Evolutionary conservation across 306 rosid species (phyloP), one percentile per base, ranked within the genome.

Genomic region (Ochetophila trinervis): DNA sequence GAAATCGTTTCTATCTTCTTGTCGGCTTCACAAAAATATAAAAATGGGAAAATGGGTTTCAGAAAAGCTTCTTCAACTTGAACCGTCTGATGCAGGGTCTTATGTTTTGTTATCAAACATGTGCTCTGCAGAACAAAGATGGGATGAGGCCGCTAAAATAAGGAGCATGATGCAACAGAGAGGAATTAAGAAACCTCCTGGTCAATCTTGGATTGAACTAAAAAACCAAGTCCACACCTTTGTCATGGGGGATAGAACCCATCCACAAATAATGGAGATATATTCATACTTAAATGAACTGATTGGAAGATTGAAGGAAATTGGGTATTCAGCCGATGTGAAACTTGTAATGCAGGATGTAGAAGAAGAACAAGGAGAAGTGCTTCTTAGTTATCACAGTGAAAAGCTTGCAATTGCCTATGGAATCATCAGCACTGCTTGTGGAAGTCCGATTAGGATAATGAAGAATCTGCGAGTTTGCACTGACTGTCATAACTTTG

Each of bases 161-260:
- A 85, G 95, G 79, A 69, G 69, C 32, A 74, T 78, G 77, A 93
- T 93, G 98, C 79, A 82, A 61, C 64, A 64, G 54, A 87, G 88
- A 84, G 86, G 89, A 61, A 70, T 93, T 49, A 79, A 70, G 62
- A 92, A 92, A 78, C 81, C 80, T 52, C 91, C 89, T 0, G 95
- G 96, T 55, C 93, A 84, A 66, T 87, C 96, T 75, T 89, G 96
- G 98, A 78, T 92, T 69, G 88, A 84, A 67, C 69, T 84, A 59
- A 87, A 81, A 71, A 82, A 81, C 81, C 73, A 79, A 81, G 82
- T 81, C 57, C 91, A 91, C 72, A 68, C 80, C 35, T 86, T 86
- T 66, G 50, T 81, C 72, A 67, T 80, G 66, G 84, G 87, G 67
- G 95, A 91, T 73, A 73, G 76, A 78, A 79, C 85, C 13, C 91